Evolutionary conservation across 108 stramenopile genomes (phyloP).

Genomic region (Cyclotella atomus): DNA sequence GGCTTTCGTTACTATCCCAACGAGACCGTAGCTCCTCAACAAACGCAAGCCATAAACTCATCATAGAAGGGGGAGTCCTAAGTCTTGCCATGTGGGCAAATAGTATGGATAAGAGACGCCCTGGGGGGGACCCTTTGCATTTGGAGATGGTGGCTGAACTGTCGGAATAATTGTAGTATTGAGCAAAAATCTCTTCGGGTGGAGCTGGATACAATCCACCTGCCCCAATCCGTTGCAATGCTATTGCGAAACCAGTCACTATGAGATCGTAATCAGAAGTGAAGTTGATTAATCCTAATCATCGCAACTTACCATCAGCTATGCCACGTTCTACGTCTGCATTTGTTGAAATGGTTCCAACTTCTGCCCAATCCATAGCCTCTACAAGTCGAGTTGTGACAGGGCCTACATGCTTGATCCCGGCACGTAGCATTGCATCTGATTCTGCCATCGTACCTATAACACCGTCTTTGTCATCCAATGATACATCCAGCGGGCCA

Average conservation of each 20-base stretch:
- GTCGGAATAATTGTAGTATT: conserved; percentile 1
- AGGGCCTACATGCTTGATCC: conserved; percentile 51
- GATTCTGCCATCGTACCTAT: conserved; percentile 27
- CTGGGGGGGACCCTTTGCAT: conserved; percentile 69
- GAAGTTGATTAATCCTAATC: neutral
- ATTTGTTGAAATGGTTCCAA: conserved; percentile 28
- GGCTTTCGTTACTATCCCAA: conserved; percentile 74
- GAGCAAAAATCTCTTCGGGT: conserved; percentile 53
- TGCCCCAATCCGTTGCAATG: conserved; percentile 21
- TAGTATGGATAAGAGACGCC: conserved; percentile 85
- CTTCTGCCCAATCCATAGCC: conserved; percentile 81
- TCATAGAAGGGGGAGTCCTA: conserved; percentile 76
- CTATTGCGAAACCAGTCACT: neutral
- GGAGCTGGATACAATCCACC: conserved; percentile 58
- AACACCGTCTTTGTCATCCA: conserved; percentile 26
- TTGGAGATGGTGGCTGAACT: conserved; percentile 21
- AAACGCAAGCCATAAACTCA: conserved; percentile 73
- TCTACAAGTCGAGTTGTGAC: conserved; percentile 69
- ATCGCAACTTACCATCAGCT: conserved; percentile 11
- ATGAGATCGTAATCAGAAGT: neutral
- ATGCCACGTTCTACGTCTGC: conserved; percentile 37
- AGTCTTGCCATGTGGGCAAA: conserved; percentile 81
- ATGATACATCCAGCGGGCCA: conserved; percentile 19
- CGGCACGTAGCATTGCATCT: conserved; percentile 26
- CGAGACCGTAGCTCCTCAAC: conserved; percentile 71